Percentiles rank a stretch among this genome's conserved stretches.
Conservation (phyloP, 2,329 filamentous ascomycete genomes). For the Colletotrichum truncatum region DNA sequence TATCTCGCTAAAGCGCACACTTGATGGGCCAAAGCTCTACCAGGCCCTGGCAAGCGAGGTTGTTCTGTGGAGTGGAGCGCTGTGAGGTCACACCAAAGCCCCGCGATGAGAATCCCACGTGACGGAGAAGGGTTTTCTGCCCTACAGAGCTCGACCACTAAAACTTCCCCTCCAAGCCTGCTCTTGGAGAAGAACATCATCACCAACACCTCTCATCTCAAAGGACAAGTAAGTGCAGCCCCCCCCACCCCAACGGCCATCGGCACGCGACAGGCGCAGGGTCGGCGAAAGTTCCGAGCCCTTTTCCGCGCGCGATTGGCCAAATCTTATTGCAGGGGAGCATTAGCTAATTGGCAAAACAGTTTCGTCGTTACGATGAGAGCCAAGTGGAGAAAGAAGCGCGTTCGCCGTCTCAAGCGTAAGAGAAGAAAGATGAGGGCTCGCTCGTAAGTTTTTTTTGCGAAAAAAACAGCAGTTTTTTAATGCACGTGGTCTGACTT, state of each 20-base stretch:
- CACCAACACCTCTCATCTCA: conserved; percentile 34
- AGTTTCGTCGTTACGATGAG: conserved; percentile 68
- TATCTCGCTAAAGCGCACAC: background rate
- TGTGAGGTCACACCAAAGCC: conserved; percentile 11
- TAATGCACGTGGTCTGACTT: conserved; percentile 40
- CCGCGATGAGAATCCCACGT: conserved; percentile 15
- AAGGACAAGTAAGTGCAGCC: conserved; percentile 30
- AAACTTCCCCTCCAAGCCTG: conserved; percentile 22
- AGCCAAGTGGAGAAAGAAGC: conserved; percentile 99
- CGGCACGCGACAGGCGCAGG: background rate
- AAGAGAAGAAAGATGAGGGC: conserved; percentile 99
- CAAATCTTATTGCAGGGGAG: background rate
- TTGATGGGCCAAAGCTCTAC: background rate
- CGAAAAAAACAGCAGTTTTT: background rate
- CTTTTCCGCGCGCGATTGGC: background rate
- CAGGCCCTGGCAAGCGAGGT: background rate
- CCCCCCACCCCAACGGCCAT: background rate
- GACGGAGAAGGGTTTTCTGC: conserved; percentile 30
- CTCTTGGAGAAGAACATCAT: conserved; percentile 26
- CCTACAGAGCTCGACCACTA: conserved; percentile 29
- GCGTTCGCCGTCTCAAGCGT: conserved; percentile 97
- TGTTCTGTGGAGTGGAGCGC: background rate
- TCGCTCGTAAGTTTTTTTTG: conserved; percentile 78
- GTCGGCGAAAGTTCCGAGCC: background rate
- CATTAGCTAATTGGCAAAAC: conserved; percentile 1